Evolutionary conservation across 2,329 filamentous ascomycete species (phyloP).

Genomic region (Arthrobotrys sinensis): DNA sequence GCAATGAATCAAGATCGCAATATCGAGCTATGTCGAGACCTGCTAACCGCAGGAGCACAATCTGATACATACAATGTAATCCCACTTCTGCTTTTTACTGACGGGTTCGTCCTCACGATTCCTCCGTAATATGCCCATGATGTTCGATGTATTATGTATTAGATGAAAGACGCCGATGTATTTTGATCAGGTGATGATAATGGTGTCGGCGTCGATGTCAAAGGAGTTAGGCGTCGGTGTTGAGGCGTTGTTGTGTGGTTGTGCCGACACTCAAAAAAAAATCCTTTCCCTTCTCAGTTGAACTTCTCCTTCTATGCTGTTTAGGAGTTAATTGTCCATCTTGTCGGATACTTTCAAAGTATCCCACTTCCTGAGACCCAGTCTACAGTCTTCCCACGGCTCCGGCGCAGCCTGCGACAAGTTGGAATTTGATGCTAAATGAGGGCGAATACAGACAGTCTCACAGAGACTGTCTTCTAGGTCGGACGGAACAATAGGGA

Average conservation of each 20-base stretch:
- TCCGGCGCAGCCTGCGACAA: slow-evolving; percentile 41
- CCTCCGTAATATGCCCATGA: slow-evolving; percentile 50
- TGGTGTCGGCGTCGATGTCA: slow-evolving; percentile 17
- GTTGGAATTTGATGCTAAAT: slow-evolving; percentile 15
- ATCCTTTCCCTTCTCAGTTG: not conserved
- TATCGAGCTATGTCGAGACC: not conserved
- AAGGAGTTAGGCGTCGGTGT: slow-evolving; percentile 1
- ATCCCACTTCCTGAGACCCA: slow-evolving; percentile 38
- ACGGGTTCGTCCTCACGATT: slow-evolving; percentile 38
- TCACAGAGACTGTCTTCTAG: slow-evolving; percentile 34
- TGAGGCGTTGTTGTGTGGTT: slow-evolving; percentile 4
- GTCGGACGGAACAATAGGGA: slow-evolving; percentile 34
- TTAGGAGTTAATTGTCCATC: not conserved
- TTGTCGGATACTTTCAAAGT: slow-evolving; percentile 11
- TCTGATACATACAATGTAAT: slow-evolving; percentile 56
- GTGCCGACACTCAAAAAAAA: not conserved
- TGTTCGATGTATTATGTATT: slow-evolving; percentile 2
- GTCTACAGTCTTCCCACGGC: slow-evolving; percentile 32
- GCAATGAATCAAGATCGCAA: not conserved
- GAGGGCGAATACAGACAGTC: slow-evolving; percentile 32
- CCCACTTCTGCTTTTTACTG: slow-evolving; percentile 58
- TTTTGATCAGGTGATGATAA: not conserved
- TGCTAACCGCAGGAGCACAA: too few species aligned
- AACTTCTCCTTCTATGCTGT: not conserved
- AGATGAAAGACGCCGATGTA: not conserved